Evolutionary conservation across 2,329 filamentous ascomycete species (phyloP).

Genomic region (Colletotrichum magnum): DNA sequence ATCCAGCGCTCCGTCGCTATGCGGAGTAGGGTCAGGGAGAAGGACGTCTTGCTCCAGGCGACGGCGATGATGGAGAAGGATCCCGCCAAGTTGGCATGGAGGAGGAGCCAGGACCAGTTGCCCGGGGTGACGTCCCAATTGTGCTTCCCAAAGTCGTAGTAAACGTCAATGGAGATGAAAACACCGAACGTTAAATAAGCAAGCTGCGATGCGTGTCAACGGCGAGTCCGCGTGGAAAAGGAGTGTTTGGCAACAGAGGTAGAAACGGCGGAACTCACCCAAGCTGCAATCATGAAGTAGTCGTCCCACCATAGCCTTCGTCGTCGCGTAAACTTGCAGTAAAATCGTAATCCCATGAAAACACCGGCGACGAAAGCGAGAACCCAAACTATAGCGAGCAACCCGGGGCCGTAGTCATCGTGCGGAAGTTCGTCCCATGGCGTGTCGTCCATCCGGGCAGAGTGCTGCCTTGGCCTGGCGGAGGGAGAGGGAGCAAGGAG

Average conservation of each 20-base stretch:
- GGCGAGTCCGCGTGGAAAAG: background rate
- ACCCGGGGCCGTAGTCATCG: slow-evolving; percentile 35
- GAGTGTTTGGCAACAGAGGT: background rate
- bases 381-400: slow-evolving; percentile 35
- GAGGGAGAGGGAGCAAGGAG: background rate
- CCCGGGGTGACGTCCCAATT: slow-evolving; percentile 33
- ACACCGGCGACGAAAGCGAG: slow-evolving; percentile 25
- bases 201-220: slow-evolving; percentile 12
- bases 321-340: slow-evolving; percentile 41
- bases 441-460: slow-evolving; percentile 17
- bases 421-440: slow-evolving; percentile 35
- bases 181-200: slow-evolving; percentile 29
- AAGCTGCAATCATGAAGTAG: slow-evolving; percentile 41
- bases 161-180: slow-evolving; percentile 34
- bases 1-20: slow-evolving; percentile 43
- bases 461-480: slow-evolving; percentile 1
- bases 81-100: slow-evolving; percentile 40
- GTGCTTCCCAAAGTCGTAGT: slow-evolving; percentile 40
- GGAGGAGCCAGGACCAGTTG: slow-evolving; percentile 37
- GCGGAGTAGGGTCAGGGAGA: slow-evolving; percentile 48
- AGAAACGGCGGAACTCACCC: slow-evolving; percentile 31
- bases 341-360: slow-evolving; percentile 42
- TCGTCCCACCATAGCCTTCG: slow-evolving; percentile 43
- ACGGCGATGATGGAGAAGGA: slow-evolving; percentile 44
- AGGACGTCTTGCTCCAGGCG: slow-evolving; percentile 48